phyloP scores from a whole-genome alignment of 768 basidiomycete species.

The Tylopilus plumbeoviolaceoides region DNA sequence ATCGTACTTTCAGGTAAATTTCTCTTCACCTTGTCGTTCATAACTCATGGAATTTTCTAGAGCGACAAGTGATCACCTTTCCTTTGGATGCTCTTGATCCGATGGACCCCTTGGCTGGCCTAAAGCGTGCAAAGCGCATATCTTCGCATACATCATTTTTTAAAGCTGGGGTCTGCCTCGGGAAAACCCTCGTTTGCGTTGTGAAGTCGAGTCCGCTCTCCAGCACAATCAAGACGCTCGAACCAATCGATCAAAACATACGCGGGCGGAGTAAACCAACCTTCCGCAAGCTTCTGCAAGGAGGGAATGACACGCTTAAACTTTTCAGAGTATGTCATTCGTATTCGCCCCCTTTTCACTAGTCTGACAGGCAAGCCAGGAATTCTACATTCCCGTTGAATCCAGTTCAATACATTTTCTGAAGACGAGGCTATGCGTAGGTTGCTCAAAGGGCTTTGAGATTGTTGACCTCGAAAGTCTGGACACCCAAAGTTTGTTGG shows the following conservation, averaged over 20 bases:
- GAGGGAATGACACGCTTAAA: conserved; percentile 90
- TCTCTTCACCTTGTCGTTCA: background rate
- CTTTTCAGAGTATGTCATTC: conserved; percentile 68
- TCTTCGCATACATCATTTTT: conserved; percentile 97
- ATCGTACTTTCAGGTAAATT: conserved; percentile 93
- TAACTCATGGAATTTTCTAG: conserved; percentile 36
- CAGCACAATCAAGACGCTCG: conserved; percentile 95
- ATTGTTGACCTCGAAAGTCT: conserved; percentile 96
- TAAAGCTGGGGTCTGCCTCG: conserved; percentile 92
- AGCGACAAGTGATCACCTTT: conserved; percentile 94
- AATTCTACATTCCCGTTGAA: conserved; percentile 98
- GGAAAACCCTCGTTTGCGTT: conserved; percentile 89
- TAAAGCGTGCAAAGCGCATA: conserved; percentile 93
- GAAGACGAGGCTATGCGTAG: conserved; percentile 95
- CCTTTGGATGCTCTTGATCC: conserved; percentile 90
- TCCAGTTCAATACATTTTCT: conserved; percentile 96
- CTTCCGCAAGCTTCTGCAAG: conserved; percentile 92
- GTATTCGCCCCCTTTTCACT: background rate
- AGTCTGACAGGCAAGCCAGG: conserved; percentile 42
- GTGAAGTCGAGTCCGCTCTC: conserved; percentile 94
- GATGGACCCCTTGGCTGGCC: conserved; percentile 82
- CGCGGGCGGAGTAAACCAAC: conserved; percentile 81
- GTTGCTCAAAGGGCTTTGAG: conserved; percentile 96
- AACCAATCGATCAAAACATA: conserved; percentile 88
- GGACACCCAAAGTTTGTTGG: conserved; percentile 93